Evolutionary conservation across 164 flowering plant species (phyloP).

Genomic region (Berberis thunbergii): DNA sequence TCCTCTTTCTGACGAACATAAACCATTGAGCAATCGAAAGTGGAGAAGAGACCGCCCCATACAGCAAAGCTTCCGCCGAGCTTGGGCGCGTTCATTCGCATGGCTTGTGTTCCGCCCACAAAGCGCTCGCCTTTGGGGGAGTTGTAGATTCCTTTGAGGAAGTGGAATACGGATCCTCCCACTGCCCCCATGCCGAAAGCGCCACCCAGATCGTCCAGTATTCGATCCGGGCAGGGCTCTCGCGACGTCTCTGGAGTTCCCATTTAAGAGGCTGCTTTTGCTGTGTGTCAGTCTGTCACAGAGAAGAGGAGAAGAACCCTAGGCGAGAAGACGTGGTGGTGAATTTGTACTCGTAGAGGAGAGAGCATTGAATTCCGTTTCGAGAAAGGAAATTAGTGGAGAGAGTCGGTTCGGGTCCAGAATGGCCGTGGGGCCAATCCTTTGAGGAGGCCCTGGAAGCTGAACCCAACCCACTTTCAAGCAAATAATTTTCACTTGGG

Average conservation of each 20-base stretch:
- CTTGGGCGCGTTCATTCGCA: conserved; percentile 79
- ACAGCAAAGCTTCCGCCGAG: conserved; percentile 85
- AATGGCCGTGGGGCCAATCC: too few species aligned
- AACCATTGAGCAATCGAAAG: conserved; percentile 77
- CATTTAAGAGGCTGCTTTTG: too few species aligned
- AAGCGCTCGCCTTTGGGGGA: conserved; percentile 60
- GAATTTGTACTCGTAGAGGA: too few species aligned
- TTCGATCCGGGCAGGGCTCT: conserved; percentile 89
- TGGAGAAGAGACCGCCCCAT: conserved; percentile 86
- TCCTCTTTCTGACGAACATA: conserved; percentile 83
- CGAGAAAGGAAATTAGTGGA: too few species aligned
- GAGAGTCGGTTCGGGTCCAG: too few species aligned
- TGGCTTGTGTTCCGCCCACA: conserved; percentile 56
- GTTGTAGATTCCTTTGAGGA: conserved; percentile 57
- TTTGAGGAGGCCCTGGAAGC: too few species aligned
- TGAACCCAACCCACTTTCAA: too few species aligned
- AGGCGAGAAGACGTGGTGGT: too few species aligned
- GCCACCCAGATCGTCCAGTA: conserved; percentile 81
- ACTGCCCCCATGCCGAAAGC: conserved; percentile 86
- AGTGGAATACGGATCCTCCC: conserved; percentile 82
- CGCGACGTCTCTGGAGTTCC: conserved; percentile 49
- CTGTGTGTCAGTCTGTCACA: too few species aligned
- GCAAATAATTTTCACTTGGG: too few species aligned
- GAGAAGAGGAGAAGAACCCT: too few species aligned
- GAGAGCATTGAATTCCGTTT: too few species aligned